Percentiles rank a stretch among this genome's conserved stretches.
These are phyloP conservation scores for Ceratobasidium sp. DNA, from an alignment of 1,284 basidiomycete genomes.

Conservation along the genomic window DNA sequence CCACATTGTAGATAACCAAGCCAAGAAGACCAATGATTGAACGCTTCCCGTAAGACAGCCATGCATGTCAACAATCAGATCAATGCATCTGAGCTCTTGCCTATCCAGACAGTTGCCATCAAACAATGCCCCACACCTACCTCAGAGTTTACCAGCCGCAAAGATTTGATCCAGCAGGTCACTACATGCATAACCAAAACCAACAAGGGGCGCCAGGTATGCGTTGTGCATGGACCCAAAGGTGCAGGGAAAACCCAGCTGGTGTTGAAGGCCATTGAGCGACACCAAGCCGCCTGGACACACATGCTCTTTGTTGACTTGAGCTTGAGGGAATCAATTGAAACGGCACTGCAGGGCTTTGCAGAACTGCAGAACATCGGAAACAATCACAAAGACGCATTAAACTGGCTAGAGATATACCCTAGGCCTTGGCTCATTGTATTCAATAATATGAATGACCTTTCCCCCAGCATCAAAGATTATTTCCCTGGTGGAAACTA, in stretches of 20 bases:
- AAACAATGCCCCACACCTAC: background rate
- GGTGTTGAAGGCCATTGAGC: background rate
- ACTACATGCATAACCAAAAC: background rate
- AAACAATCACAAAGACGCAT: background rate
- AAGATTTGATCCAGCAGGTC: background rate
- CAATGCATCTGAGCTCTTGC: no score
- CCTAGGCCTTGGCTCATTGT: background rate
- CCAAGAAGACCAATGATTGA: no score
- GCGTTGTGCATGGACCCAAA: background rate
- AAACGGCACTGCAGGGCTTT: background rate
- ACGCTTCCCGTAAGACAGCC: no score
- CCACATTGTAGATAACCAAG: no score
- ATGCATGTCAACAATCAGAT: no score
- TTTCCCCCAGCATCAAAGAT: background rate
- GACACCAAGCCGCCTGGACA: background rate
- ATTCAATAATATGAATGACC: background rate
- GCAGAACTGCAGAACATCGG: background rate
- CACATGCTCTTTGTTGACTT: background rate
- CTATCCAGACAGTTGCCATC: no score
- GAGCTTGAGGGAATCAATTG: background rate
- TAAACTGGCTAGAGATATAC: background rate
- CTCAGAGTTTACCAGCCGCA: background rate
- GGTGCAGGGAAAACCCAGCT: background rate
- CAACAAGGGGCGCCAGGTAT: background rate
- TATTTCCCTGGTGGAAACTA: background rate